Evolutionary conservation across 805 yeast species (phyloP).

Genomic region (Starmerella geochares): DNA sequence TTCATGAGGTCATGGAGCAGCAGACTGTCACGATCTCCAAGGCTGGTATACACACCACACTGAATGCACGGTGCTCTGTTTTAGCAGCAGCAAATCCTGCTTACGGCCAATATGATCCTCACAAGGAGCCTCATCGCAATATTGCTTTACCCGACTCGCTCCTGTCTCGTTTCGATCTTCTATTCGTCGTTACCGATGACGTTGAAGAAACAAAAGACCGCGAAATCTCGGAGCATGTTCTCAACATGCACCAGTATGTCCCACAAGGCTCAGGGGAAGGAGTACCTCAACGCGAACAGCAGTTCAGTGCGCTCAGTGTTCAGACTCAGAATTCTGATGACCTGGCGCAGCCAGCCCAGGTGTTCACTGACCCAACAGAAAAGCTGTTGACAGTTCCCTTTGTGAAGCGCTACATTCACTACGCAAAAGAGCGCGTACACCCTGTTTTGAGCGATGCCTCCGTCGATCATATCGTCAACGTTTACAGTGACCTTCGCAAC

Average conservation of each 20-base stretch:
- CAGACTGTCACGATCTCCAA: constrained; percentile 96
- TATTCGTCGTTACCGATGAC: constrained; percentile 94
- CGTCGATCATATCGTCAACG: constrained; percentile 64
- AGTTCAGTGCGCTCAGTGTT: constrained; percentile 63
- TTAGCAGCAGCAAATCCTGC: constrained; percentile 98
- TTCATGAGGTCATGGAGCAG: constrained; percentile 99
- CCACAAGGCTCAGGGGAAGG: constrained; percentile 88
- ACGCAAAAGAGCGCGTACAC: constrained; percentile 76
- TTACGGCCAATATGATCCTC: constrained; percentile 91
- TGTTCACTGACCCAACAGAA: constrained; percentile 42
- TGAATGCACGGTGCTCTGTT: constrained; percentile 93
- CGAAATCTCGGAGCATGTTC: constrained; percentile 82
- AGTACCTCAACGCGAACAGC: constrained; percentile 77
- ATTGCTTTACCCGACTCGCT: constrained; percentile 95
- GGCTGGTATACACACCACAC: constrained; percentile 94
- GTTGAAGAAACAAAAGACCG: constrained; percentile 77
- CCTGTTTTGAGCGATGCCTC: constrained; percentile 75
- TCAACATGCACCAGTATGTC: constrained; percentile 81
- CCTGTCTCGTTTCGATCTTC: constrained; percentile 88
- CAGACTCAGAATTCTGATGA: constrained; percentile 44
- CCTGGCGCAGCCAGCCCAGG: constrained; percentile 30
- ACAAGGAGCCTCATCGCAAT: constrained; percentile 90
- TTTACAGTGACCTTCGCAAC: constrained; percentile 74
- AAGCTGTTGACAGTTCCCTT: constrained; percentile 67
- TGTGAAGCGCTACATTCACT: constrained; percentile 83